phyloP scores from a whole-genome alignment of 179 eudicot genomes.

The Heliamphora pulchella region DNA sequence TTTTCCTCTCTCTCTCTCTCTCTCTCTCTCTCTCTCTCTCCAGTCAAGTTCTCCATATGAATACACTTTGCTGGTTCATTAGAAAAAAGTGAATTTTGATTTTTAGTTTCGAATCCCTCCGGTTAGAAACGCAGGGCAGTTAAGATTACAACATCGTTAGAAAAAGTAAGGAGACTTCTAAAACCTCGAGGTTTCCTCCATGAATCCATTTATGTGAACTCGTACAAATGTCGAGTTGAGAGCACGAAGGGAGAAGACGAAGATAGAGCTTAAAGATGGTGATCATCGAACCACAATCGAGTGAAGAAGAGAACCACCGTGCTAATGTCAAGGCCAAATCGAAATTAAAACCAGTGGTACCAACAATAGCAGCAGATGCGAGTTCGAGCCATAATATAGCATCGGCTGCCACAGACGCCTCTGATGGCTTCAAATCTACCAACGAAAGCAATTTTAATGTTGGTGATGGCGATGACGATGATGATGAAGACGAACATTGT shows the following conservation, averaged over 20 bases:
- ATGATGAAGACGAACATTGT: neutral
- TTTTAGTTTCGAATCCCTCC: no score
- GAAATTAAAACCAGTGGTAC: neutral
- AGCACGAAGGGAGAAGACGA: neutral
- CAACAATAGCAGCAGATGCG: neutral
- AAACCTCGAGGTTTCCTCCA: no score
- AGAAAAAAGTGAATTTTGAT: no score
- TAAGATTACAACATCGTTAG: no score
- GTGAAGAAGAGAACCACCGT: slow-evolving; percentile 1
- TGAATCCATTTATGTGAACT: no score
- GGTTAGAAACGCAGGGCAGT: no score
- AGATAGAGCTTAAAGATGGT: slow-evolving; percentile 22
- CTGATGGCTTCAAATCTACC: slow-evolving; percentile 61
- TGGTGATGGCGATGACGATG: slow-evolving; percentile 11
- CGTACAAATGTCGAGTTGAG: neutral
- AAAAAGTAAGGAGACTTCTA: no score
- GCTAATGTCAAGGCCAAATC: neutral
- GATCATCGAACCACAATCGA: slow-evolving; percentile 21
- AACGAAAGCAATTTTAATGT: slow-evolving; percentile 50
- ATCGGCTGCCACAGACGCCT: slow-evolving; percentile 16
- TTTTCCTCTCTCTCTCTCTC: no score
- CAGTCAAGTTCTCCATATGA: no score
- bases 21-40: no score
- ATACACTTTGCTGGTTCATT: no score
- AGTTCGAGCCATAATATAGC: slow-evolving; percentile 1